Evolutionary conservation across 768 basidiomycete genomes (phyloP), one percentile per base, ranked within the genome.

Genomic region (Strobilomyces dryophilus): DNA sequence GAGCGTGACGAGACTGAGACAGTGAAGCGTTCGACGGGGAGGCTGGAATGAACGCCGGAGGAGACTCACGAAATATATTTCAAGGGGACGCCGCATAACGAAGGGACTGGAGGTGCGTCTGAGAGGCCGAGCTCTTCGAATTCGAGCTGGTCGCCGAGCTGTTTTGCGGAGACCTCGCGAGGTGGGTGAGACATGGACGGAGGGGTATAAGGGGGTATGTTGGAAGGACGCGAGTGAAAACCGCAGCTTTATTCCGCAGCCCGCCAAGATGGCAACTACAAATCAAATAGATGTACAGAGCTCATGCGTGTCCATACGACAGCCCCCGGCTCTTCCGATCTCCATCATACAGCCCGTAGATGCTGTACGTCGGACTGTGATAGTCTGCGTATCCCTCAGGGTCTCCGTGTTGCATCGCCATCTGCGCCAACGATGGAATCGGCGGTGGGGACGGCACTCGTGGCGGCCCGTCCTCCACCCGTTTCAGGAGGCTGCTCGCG

Each of bases 361-460:
- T 80, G 65, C 89, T 92, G 59, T 91, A 91, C 6, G 89, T 91
- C 17, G 89, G 87, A 61, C 89, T 89, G 55, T 82, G 76, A 55
- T 91, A 90, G 45, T 80, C 80, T 7, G 74, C 79, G 67, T 79
- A 87, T 4, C 76, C 82, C 49, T 83, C 79, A 5, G 80, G 78
- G 52, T 86, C 80, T 2, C 72, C 67, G 55, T 86, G 84, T 42
- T 80, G 77, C 63, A 90, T 65, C 45, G 79, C 88, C 87, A 91
- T 66, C 69, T 90, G 89, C 9, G 86, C 74, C 48, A 91, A 66
- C 24, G 87, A 87, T 11, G 87, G 88, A 39, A 89, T 65, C 20
- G 82, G 78, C 15, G 86, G 86, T 3, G 89, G 89, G 4, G 87
- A 87, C 4, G 89, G 89, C n/a, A 91, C 87, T 2, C 85, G 79